These are phyloP conservation scores for Aschersonia sp. DNA, from an alignment of 2,329 filamentous ascomycete genomes.

Conservation along the genomic window DNA sequence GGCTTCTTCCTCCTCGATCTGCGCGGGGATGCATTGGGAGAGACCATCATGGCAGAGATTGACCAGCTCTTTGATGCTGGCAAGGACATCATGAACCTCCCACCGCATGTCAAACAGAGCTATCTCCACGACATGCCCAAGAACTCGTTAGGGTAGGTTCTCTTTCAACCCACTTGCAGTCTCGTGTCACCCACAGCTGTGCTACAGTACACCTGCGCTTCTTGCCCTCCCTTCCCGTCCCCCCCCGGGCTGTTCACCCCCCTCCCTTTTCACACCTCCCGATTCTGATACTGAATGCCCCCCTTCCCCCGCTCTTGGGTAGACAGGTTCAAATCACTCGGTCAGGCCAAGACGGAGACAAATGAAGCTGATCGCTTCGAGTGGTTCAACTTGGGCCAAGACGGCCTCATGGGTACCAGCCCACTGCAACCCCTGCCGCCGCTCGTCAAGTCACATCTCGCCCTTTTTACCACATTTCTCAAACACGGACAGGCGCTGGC, in stretches of 20 bases:
- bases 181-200: not conserved
- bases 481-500: not conserved
- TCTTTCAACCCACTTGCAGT: not conserved
- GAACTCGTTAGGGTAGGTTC: not conserved
- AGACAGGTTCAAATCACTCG: not conserved
- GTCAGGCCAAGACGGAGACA: not conserved
- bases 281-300: not conserved
- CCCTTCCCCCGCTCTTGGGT: not conserved
- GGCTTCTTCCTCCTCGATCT: conserved; percentile 1
- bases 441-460: not conserved
- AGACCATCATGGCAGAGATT: not conserved
- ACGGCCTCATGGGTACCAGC: not conserved
- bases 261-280: too few relatives aligned
- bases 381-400: not conserved
- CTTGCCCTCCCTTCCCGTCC: not conserved
- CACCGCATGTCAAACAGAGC: not conserved
- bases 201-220: not conserved
- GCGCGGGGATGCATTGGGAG: conserved; percentile 1
- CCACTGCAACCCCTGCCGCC: not conserved
- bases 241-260: too few relatives aligned
- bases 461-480: not conserved
- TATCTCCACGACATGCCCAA: not conserved
- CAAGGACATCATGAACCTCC: conserved; percentile 1
- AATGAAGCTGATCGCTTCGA: not conserved
- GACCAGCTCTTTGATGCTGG: not conserved